Evolutionary conservation across 129 eudicot species (phyloP).

Genomic region (Pittosporum tobira): DNA sequence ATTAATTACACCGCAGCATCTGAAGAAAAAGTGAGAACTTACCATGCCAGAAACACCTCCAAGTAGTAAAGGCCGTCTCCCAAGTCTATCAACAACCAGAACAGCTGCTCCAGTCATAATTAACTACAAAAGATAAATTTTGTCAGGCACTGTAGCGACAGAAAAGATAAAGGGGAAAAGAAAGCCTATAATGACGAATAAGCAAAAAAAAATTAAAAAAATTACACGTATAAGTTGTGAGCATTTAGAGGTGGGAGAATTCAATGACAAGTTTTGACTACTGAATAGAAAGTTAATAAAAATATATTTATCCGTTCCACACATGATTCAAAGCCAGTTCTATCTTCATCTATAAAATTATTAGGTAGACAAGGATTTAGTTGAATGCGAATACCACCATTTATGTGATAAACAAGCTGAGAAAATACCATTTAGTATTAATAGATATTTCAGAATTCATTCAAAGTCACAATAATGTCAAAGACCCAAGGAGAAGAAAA

Average conservation of each 20-base stretch:
- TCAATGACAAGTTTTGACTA: no score
- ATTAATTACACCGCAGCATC: no score
- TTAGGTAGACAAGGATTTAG: background rate
- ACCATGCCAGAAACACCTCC: slow-evolving; percentile 97
- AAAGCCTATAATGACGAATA: background rate
- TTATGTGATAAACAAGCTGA: background rate
- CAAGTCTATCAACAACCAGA: slow-evolving; percentile 77
- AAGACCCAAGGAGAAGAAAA: background rate
- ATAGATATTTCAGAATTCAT: background rate
- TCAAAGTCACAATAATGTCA: no score
- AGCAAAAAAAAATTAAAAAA: no score
- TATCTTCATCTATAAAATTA: background rate
- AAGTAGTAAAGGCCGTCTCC: slow-evolving; percentile 91
- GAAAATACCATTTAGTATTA: no score
- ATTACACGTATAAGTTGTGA: no score
- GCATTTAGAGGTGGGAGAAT: no score
- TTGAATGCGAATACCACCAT: background rate
- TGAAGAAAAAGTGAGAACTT: slow-evolving; percentile 13
- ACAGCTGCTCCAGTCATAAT: slow-evolving; percentile 92
- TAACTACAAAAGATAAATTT: slow-evolving; percentile 31
- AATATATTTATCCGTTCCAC: background rate
- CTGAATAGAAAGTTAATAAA: no score
- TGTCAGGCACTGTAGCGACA: background rate
- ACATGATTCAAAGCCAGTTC: background rate
- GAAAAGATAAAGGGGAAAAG: background rate